Evolutionary conservation across 2,329 filamentous ascomycete genomes (phyloP).

Genomic region (Westerdykella ornata): DNA sequence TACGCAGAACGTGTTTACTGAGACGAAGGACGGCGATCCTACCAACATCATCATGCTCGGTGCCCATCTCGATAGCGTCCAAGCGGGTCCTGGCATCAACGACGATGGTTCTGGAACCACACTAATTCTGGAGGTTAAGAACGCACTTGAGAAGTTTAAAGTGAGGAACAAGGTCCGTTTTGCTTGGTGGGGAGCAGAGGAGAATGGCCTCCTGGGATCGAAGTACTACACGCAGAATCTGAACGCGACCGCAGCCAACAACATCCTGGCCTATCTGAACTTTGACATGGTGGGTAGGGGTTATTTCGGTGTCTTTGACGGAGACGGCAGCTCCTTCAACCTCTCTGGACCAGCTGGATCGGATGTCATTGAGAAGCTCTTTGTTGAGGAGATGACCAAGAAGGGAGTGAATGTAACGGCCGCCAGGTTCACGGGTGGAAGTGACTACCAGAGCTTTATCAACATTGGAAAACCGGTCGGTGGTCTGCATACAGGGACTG

Average conservation of each 20-base stretch:
- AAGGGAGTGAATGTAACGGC: conserved; percentile 34
- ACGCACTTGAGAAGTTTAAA: conserved; percentile 33
- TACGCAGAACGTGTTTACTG: conserved; percentile 42
- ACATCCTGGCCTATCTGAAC: conserved; percentile 39
- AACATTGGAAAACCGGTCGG: conserved; percentile 37
- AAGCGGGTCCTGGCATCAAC: conserved; percentile 38
- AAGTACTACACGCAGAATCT: conserved; percentile 35
- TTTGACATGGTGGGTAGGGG: conserved; percentile 41
- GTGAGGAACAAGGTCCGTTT: conserved; percentile 40
- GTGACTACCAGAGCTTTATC: conserved; percentile 39
- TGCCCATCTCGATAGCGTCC: conserved; percentile 36
- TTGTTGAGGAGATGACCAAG: conserved; percentile 31
- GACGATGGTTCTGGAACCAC: conserved; percentile 38
- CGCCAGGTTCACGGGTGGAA: conserved; percentile 36
- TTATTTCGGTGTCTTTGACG: conserved; percentile 37
- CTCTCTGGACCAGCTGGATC: conserved; percentile 31
- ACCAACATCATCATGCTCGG: conserved; percentile 36
- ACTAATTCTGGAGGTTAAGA: conserved; percentile 35
- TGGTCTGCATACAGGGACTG: conserved; percentile 38
- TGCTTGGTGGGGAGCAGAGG: conserved; percentile 38
- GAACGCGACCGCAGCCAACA: conserved; percentile 26
- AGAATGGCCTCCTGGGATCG: conserved; percentile 37
- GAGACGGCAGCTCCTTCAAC: conserved; percentile 32
- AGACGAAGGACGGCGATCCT: conserved; percentile 35
- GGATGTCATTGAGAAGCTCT: conserved; percentile 32